A percentile compares a stretch with the other conserved stretches of the same genome.
Conservation (phyloP, 2,329 filamentous ascomycete species). For the Colletotrichum musicola region DNA sequence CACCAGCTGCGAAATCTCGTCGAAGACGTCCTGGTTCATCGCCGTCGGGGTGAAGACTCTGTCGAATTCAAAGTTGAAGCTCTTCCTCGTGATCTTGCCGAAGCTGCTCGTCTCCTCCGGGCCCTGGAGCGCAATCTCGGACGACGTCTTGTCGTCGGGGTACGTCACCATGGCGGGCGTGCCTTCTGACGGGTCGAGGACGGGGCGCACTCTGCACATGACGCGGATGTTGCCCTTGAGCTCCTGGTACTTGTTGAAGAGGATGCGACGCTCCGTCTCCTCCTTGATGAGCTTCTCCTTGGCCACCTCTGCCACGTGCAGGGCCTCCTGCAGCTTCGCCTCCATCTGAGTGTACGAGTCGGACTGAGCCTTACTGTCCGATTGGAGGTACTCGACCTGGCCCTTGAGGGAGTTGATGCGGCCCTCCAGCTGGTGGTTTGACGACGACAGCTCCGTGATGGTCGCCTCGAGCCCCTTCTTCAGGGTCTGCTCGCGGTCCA, state of each 20-base stretch:
- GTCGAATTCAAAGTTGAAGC: conserved; percentile 90
- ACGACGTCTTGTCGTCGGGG: conserved; percentile 85
- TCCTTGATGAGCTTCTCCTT: conserved; percentile 89
- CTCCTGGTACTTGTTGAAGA: conserved; percentile 98
- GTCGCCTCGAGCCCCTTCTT: conserved; percentile 66
- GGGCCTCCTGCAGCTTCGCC: conserved; percentile 81
- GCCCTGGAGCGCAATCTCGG: conserved; percentile 86
- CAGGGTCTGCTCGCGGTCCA: conserved; percentile 73
- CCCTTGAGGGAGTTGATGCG: conserved; percentile 81
- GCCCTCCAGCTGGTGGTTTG: conserved; percentile 77
- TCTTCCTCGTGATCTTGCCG: conserved; percentile 80
- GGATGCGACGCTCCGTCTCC: conserved; percentile 87
- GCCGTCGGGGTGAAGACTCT: conserved; percentile 86
- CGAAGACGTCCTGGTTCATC: conserved; percentile 89
- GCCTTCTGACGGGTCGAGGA: conserved; percentile 70
- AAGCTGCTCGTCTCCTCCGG: conserved; percentile 87
- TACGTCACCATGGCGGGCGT: conserved; percentile 81
- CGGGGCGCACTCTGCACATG: conserved; percentile 93
- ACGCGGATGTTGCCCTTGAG: conserved; percentile 98
- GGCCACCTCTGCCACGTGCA: conserved; percentile 75
- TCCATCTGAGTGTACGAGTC: conserved; percentile 87
- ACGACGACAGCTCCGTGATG: conserved; percentile 70
- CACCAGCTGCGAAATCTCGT: conserved; percentile 95
- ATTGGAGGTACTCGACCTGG: conserved; percentile 90
- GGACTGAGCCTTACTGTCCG: conserved; percentile 89